Conservation (phyloP, 2,329 filamentous ascomycete genomes). For the Ophiosphaerella herpotricha region DNA sequence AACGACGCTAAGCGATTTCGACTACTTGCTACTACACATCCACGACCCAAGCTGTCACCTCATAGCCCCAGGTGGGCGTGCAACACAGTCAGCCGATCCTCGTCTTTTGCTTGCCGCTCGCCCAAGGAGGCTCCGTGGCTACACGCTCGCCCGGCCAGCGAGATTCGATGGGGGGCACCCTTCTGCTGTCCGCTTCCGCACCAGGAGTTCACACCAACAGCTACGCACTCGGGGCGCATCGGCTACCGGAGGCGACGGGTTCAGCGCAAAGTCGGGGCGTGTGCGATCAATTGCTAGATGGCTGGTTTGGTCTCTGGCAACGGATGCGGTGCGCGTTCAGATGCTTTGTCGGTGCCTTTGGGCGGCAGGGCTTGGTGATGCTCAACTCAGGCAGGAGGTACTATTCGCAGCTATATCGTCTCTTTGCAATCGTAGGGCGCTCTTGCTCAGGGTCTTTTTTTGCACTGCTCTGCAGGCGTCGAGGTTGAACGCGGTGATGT, state of each 20-base stretch:
- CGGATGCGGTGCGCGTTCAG: no score
- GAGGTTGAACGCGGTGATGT: no score
- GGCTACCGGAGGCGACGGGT: background rate
- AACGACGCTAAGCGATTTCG: conserved; percentile 21
- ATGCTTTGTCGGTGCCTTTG: no score
- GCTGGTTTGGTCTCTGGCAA: no score
- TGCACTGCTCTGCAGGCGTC: no score
- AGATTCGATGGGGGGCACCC: background rate
- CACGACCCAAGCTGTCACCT: conserved; percentile 33
- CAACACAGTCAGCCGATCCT: conserved; percentile 8
- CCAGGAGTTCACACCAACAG: conserved; percentile 9
- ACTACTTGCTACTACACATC: conserved; percentile 21
- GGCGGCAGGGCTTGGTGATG: no score
- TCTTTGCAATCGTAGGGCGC: no score
- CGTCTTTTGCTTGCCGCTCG: background rate
- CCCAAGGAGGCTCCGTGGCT: background rate
- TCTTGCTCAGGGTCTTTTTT: no score
- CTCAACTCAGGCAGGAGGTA: no score
- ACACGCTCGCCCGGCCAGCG: no score
- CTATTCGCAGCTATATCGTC: no score
- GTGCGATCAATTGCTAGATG: background rate
- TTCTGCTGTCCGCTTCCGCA: background rate
- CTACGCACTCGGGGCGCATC: conserved; percentile 22
- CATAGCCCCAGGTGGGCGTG: conserved; percentile 20
- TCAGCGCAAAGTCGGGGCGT: background rate